Evolutionary conservation across 179 eudicot genomes (phyloP), one percentile per base, ranked within the genome.

Genomic region (Nepenthes alata): DNA sequence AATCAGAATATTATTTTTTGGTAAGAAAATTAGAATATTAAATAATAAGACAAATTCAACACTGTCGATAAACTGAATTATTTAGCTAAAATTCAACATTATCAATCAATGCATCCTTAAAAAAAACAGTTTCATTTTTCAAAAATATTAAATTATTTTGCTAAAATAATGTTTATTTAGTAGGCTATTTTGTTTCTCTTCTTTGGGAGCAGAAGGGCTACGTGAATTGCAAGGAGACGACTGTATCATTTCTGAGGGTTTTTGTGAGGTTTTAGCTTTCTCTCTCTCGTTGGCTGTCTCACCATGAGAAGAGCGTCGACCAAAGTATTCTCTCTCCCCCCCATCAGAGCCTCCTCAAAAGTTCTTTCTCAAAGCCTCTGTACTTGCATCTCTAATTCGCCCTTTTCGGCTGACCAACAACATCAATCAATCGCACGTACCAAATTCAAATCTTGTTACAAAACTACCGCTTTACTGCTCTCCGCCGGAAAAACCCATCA

Each of bases 291-390:
- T 41, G 2, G 45, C 45, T 41, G 45, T 41, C 45, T 34, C 61
- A 9, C 69, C 69, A 86, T 84, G 85, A 80, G 74, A 76, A 88
- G 84, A 69, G 77, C 85, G 70, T 75, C 89, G 38, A 68, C 72
- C 75, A 80, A 67, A 60, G 44, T 77, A 6, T 64, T 83, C 53
- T 60, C 74, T 44, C 62, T 75, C 53, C 67, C 74, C 5, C 58
- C 66, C 75, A 57, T 68, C 41, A 69, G 66, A 55, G 37, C 63
- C 38, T 57, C 73, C 44, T 44, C 72, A 57, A 64, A 64, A 25
- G 55, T 71, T 54, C 61, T 75, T 56, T 67, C 77, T 61, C 68
- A 58, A 52, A 63, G 58, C 16, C 67, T 72, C 63, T 51, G 75
- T 37, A 34, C 77, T 36, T 65, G 64, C 51, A 34, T 70, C 61